Conservation (phyloP, 2,329 filamentous ascomycete species). For the Helotiales sp. region DNA sequence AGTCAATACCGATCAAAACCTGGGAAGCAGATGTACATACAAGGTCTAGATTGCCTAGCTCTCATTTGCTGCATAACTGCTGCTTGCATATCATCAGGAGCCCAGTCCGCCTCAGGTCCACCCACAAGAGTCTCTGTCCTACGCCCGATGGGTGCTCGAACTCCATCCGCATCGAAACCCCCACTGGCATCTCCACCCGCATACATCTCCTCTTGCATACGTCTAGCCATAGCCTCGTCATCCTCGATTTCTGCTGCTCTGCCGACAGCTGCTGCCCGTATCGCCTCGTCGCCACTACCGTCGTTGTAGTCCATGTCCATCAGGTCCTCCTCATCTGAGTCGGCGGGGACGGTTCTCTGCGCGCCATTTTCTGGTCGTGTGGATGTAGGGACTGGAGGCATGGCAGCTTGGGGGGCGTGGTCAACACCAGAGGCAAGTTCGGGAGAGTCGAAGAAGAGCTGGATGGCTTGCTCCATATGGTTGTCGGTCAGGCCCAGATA, state of each 20-base stretch:
- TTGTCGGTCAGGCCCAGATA: constrained; percentile 86
- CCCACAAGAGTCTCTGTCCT: constrained; percentile 92
- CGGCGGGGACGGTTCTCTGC: constrained; percentile 59
- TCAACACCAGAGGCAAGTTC: constrained; percentile 58
- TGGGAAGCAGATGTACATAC: constrained; percentile 9
- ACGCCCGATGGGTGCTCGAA: constrained; percentile 88
- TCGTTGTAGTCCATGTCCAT: constrained; percentile 51
- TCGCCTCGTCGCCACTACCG: constrained; percentile 39
- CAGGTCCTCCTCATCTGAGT: constrained; percentile 73
- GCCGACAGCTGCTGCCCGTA: constrained; percentile 45
- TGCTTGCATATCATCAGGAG: constrained; percentile 48
- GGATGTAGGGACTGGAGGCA: constrained; percentile 40
- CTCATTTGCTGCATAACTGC: constrained; percentile 38
- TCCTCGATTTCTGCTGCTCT: constrained; percentile 72
- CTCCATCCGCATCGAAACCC: constrained; percentile 59
- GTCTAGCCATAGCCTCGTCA: constrained; percentile 90
- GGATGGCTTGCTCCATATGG: constrained; percentile 83
- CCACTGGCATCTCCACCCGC: constrained; percentile 53
- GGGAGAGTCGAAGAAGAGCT: constrained; percentile 88
- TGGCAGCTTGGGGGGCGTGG: constrained; percentile 27
- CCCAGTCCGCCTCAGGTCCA: constrained; percentile 59
- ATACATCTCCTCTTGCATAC: constrained; percentile 92
- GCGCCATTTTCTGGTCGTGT: constrained; percentile 49
- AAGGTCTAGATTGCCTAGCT: constrained; percentile 43
- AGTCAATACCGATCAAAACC: constrained; percentile 28